Percentiles rank a stretch among this genome's conserved stretches.
Conservation (phyloP, 1,139 yeast species). For the Geotrichum klebahnii region DNA sequence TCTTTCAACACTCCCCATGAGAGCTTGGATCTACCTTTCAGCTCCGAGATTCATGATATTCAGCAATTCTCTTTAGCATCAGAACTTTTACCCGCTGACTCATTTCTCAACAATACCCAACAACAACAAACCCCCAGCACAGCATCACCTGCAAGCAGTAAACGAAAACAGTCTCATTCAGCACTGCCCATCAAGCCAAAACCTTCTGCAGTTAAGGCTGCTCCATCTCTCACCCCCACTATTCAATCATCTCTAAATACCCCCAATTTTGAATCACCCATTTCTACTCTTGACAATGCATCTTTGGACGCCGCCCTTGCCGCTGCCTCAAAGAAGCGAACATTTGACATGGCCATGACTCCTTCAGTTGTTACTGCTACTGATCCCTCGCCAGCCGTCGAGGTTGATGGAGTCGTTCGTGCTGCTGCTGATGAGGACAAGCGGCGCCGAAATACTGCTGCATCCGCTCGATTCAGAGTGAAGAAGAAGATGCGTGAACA, state of each 20-base stretch:
- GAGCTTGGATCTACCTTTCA: constrained; percentile 9
- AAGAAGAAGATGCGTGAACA: constrained; percentile 80
- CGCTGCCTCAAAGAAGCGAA: no score
- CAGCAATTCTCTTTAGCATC: constrained; percentile 20
- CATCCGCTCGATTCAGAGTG: constrained; percentile 73
- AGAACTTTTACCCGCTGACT: constrained; percentile 15
- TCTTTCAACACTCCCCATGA: not conserved
- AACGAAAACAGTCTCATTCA: no score
- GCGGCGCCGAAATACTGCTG: constrained; percentile 73
- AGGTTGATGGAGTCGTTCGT: constrained; percentile 21
- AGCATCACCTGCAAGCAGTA: no score
- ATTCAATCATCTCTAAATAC: no score
- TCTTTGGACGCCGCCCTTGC: no score
- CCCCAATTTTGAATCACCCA: no score
- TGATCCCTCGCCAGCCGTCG: not conserved
- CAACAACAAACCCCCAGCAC: not conserved
- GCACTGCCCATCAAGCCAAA: no score
- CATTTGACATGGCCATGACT: no score
- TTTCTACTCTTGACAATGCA: no score
- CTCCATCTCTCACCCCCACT: no score
- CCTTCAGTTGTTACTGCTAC: not conserved
- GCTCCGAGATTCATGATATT: constrained; percentile 12
- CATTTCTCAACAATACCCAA: not conserved
- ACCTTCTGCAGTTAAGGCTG: no score
- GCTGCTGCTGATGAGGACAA: constrained; percentile 52